phyloP scores from a whole-genome alignment of 2,329 filamentous ascomycete genomes.

The Ceratocystis cacaofunesta region DNA sequence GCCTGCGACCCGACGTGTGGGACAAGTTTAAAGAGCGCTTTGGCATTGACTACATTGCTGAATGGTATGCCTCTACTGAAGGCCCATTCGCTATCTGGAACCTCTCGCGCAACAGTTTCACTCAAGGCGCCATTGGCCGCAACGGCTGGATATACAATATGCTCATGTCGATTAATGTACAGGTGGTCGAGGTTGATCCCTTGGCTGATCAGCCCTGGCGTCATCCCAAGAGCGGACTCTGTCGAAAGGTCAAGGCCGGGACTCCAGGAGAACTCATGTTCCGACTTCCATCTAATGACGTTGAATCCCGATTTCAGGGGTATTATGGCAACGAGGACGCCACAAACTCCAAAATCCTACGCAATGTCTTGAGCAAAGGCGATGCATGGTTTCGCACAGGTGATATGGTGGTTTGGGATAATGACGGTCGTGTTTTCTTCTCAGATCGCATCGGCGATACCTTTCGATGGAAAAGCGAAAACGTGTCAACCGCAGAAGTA shows the following conservation, averaged over 20 bases:
- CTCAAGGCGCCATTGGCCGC: conserved; percentile 64
- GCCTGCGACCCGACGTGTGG: conserved; percentile 75
- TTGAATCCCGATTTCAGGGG: conserved; percentile 56
- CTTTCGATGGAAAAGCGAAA: conserved; percentile 70
- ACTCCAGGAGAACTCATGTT: conserved; percentile 64
- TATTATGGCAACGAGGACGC: conserved; percentile 64
- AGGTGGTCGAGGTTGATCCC: conserved; percentile 56
- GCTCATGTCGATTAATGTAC: conserved; percentile 35
- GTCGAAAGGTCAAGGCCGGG: conserved; percentile 40
- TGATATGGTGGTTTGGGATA: conserved; percentile 60
- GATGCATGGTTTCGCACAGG: conserved; percentile 76
- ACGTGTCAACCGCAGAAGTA: conserved; percentile 71
- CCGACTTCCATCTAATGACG: conserved; percentile 49
- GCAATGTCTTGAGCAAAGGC: conserved; percentile 56
- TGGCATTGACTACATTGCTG: conserved; percentile 54
- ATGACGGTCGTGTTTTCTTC: conserved; percentile 61
- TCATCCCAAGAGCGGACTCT: conserved; percentile 54
- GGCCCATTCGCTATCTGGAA: conserved; percentile 58
- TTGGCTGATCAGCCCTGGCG: conserved; percentile 53
- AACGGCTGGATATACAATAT: conserved; percentile 46
- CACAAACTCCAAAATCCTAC: conserved; percentile 57
- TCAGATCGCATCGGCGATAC: conserved; percentile 68
- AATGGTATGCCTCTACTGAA: conserved; percentile 73
- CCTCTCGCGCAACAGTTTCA: conserved; percentile 54
- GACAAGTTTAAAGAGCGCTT: conserved; percentile 69